These are phyloP conservation scores for Diversispora eburnea DNA, from an alignment of 192 early-diverging fungal species.

Conservation along the genomic window DNA sequence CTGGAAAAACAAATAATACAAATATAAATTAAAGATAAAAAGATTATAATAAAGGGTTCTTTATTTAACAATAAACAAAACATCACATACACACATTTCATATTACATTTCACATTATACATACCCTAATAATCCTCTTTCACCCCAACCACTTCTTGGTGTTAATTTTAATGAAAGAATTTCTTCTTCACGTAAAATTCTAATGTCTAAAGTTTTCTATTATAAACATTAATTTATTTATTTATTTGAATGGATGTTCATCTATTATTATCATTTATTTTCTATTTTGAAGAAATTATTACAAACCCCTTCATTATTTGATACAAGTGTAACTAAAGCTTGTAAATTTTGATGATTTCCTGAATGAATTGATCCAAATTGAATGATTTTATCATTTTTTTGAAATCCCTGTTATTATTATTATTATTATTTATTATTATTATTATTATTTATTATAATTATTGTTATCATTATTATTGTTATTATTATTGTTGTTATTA, in stretches of 20 bases:
- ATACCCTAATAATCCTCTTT: constrained; percentile 50
- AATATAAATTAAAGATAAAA: too few relatives aligned
- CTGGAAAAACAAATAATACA: too few relatives aligned
- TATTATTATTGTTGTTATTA: too few relatives aligned
- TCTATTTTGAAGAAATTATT: too few relatives aligned
- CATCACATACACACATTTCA: too few relatives aligned
- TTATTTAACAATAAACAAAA: too few relatives aligned
- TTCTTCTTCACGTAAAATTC: constrained; percentile 35
- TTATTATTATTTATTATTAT: too few relatives aligned
- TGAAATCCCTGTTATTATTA: constrained; percentile 41
- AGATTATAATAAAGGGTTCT: too few relatives aligned
- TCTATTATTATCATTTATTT: too few relatives aligned
- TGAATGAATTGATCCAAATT: constrained; percentile 40
- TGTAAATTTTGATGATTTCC: constrained; percentile 38
- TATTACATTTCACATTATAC: not conserved
- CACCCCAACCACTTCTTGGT: constrained; percentile 51
- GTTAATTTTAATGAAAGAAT: constrained; percentile 35
- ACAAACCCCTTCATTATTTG: constrained; percentile 37
- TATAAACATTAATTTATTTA: not conserved
- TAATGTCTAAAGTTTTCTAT: constrained; percentile 42
- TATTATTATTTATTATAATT: too few relatives aligned
- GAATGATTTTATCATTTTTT: constrained; percentile 42
- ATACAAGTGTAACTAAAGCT: constrained; percentile 40
- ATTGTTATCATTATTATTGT: too few relatives aligned
- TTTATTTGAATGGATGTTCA: too few relatives aligned